Base-by-base conservation (phyloP, 2,329 filamentous ascomycete species). In the Akanthomyces uredinophilus region DNA sequence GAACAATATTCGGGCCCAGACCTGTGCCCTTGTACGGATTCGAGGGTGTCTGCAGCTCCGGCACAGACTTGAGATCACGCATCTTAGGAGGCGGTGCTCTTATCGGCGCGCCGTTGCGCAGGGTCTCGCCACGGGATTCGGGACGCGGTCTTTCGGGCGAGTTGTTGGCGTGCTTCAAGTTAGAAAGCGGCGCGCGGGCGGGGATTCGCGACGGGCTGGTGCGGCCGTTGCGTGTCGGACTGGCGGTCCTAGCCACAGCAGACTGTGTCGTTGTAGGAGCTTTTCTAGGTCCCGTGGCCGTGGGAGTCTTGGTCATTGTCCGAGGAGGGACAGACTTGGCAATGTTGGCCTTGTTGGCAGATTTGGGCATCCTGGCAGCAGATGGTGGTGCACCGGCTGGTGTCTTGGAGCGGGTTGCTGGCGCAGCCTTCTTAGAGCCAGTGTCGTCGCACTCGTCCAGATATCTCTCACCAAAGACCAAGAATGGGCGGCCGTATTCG, bases 401-500 rank as follows among this genome's bases (percentile, higher is more conserved):
- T 10, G 91, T 95, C 77, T 93, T 96, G 22, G 90, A 86, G 16
- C 88, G 70, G 16, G 72, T 61, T 2, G 70, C 62, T 0, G 70
- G 87, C 16, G 84, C 81, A 13, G 80, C 82, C 65, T 83, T 83
- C 66, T 79, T 85, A 13, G 82, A 70, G 29, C 87, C 83, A 18
- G 82, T 81, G 13, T 81, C 82, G 56, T 92, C 89, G n/a, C 98
- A 78, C 63, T 89, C 84, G 66, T 98, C 92, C 41, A 99, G 81
- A 71, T 97, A 99, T 66, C 91, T 84, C 71, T 96, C 90, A 35
- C 95, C 95, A 67, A 95, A 92, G 16, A 99, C 93, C 51, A 96
- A 80, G 80, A 99, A 99, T 4, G 93, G 91, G 13, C 92, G 87
- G 3, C 92, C 94, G 73, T 94, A 97, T 71, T 98, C 95, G 59